Conservation (phyloP, 768 basidiomycete genomes). For the Termitomyces eurrhizus region DNA sequence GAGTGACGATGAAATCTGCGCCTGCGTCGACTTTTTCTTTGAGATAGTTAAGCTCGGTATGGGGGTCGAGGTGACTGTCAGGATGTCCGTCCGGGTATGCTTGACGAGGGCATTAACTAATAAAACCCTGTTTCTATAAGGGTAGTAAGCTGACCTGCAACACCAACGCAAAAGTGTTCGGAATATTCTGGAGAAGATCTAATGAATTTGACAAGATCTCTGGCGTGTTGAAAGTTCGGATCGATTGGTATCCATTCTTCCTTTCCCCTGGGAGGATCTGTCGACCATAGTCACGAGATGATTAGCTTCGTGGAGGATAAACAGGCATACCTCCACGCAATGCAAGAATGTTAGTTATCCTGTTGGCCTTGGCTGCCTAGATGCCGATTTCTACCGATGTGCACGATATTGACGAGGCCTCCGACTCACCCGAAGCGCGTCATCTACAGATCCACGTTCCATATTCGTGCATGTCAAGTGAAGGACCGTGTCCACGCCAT, state of each 20-base stretch:
- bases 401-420: slow-evolving; percentile 3
- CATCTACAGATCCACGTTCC: slow-evolving; percentile 83
- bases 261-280: slow-evolving; percentile 91
- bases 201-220: slow-evolving; percentile 92
- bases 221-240: slow-evolving; percentile 76
- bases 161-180: slow-evolving; percentile 88
- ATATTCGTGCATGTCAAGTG: slow-evolving; percentile 99
- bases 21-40: slow-evolving; percentile 91
- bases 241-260: slow-evolving; percentile 91
- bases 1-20: slow-evolving; percentile 94
- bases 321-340: slow-evolving; percentile 74
- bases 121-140: not conserved
- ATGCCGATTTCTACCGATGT: slow-evolving; percentile 3
- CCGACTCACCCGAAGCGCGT: slow-evolving; percentile 67
- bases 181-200: slow-evolving; percentile 72
- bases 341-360: slow-evolving; percentile 88
- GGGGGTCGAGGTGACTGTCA: slow-evolving; percentile 54
- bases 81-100: slow-evolving; percentile 92
- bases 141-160: slow-evolving; percentile 60
- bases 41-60: slow-evolving; percentile 62
- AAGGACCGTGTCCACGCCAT: slow-evolving; percentile 82
- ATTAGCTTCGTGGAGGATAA: not conserved
- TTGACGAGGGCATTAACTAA: slow-evolving; percentile 23
- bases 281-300: not conserved
- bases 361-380: slow-evolving; percentile 74